These are phyloP conservation scores for Diaporthe nobilis DNA, from an alignment of 2,329 filamentous ascomycete species.

Conservation along the genomic window DNA sequence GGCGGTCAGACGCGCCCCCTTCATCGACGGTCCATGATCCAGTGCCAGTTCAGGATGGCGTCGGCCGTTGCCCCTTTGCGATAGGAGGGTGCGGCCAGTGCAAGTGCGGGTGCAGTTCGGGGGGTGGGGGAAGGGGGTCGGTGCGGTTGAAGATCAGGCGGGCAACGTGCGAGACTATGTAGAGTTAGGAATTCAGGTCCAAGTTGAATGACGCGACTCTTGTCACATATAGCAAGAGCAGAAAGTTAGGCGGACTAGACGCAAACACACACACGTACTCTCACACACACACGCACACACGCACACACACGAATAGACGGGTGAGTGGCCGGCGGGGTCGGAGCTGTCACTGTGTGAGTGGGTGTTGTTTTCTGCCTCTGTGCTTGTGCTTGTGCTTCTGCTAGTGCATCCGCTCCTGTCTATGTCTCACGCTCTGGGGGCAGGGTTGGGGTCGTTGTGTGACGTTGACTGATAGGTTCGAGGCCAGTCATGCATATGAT, in stretches of 20 bases:
- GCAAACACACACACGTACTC: constrained; percentile 13
- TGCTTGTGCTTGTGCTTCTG: constrained; percentile 4
- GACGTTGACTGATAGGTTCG: background rate
- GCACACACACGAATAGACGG: background rate
- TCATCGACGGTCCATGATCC: constrained; percentile 40
- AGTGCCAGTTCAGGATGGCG: constrained; percentile 21
- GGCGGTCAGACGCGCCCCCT: constrained; percentile 40
- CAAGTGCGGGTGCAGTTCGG: constrained; percentile 4
- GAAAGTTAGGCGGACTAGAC: constrained; percentile 1
- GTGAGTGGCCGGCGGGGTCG: constrained; percentile 18
- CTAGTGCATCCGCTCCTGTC: background rate
- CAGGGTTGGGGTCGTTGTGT: constrained; percentile 26
- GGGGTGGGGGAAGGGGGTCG: constrained; percentile 1
- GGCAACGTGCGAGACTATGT: constrained; percentile 18
- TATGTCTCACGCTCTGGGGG: background rate
- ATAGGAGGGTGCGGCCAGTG: constrained; percentile 16
- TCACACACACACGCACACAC: background rate
- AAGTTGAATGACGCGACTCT: constrained; percentile 21
- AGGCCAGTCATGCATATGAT: background rate
- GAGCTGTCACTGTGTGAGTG: constrained; percentile 5
- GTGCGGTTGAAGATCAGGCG: constrained; percentile 20
- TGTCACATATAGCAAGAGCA: constrained; percentile 18
- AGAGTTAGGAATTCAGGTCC: constrained; percentile 18
- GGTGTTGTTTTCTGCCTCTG: background rate
- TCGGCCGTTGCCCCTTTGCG: constrained; percentile 31